Evolutionary conservation across 2,329 filamentous ascomycete genomes (phyloP).

Genomic region (Fusarium drepaniforme): DNA sequence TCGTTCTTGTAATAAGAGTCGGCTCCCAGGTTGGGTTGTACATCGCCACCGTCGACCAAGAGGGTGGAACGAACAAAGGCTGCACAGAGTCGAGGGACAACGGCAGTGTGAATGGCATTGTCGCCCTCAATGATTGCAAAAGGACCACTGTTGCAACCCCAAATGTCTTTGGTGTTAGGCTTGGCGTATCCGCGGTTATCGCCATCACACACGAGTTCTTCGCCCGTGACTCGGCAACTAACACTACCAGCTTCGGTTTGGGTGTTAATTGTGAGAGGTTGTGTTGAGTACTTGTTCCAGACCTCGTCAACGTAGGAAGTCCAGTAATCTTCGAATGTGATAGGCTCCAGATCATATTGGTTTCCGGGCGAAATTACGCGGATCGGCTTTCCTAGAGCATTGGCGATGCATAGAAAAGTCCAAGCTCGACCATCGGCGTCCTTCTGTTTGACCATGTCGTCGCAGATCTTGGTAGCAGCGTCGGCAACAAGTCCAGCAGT

Average conservation of each 20-base stretch:
- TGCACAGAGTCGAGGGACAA: constrained; percentile 63
- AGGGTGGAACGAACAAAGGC: constrained; percentile 63
- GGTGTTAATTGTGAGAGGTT: constrained; percentile 57
- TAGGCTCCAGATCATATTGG: constrained; percentile 51
- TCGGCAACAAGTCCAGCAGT: constrained; percentile 54
- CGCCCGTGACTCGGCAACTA: constrained; percentile 52
- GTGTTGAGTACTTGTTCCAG: constrained; percentile 56
- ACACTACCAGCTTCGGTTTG: constrained; percentile 55
- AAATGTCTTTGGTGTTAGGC: constrained; percentile 60
- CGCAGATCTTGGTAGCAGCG: constrained; percentile 56
- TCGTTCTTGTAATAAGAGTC: constrained; percentile 58
- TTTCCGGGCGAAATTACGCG: constrained; percentile 60
- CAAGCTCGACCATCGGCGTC: constrained; percentile 55
- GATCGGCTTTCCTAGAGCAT: constrained; percentile 51
- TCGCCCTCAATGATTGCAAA: constrained; percentile 54
- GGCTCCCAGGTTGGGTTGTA: constrained; percentile 55
- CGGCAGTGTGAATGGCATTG: constrained; percentile 55
- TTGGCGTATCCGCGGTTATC: constrained; percentile 58
- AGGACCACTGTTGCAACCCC: constrained; percentile 63
- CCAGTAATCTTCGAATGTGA: constrained; percentile 58
- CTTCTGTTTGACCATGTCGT: constrained; percentile 53
- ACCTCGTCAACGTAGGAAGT: constrained; percentile 59
- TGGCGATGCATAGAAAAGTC: constrained; percentile 58
- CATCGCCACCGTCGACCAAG: constrained; percentile 58
- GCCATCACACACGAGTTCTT: constrained; percentile 54